Base-by-base conservation (phyloP, 768 basidiomycete species). In the Rhodosporidiobolus odoratus region DNA sequence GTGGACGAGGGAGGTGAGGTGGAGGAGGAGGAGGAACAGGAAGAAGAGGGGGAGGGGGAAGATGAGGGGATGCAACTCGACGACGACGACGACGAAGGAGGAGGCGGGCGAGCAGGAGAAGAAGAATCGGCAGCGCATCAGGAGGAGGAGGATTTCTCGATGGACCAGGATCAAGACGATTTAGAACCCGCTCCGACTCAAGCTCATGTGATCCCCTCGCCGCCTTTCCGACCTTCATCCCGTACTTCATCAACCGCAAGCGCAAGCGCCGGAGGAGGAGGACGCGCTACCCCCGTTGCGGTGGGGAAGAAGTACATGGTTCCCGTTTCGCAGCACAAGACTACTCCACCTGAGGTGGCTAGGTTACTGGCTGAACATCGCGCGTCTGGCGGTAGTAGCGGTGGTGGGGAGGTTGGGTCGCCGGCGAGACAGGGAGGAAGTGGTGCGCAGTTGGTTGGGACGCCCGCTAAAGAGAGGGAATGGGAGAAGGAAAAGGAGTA, bases 301-400 rank as follows among this genome's bases (percentile, higher is more conserved):
- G 35, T 70, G 62, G 69, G 69, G 6, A 27, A n/a, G 19, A 57
- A 58, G 47, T 71, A 34, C 40, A 71, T 71, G 69, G 69, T 58
- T 15, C 65, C 69, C 13, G 60, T 58, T 3, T 35, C 56, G 0
- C 41, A 66, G 48, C 56, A 66, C 43, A 66, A 58, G 65, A 62
- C 65, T 21, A 62, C 35, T 13, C 56, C 65, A 15, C 64, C 64
- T 9, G 37, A 65, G 16, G 16, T 56, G 9, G 59, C 60, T 25
- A 32, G 16, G 43, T 32, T 30, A 9, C 21, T 65, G 30, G 30
- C 32, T 12, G 43, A 62, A 4, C 23, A 40, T 9, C 17, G 47
- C 7, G 21, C 35, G 0, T 38, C 60, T 38, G 19, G 4, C 59
- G 3, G 2, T 25, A 27, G 12, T 30, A 32, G n/a, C 41, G 4